Base-by-base conservation (phyloP, 805 yeast genomes). In the Hanseniaspora taiwanica region DNA sequence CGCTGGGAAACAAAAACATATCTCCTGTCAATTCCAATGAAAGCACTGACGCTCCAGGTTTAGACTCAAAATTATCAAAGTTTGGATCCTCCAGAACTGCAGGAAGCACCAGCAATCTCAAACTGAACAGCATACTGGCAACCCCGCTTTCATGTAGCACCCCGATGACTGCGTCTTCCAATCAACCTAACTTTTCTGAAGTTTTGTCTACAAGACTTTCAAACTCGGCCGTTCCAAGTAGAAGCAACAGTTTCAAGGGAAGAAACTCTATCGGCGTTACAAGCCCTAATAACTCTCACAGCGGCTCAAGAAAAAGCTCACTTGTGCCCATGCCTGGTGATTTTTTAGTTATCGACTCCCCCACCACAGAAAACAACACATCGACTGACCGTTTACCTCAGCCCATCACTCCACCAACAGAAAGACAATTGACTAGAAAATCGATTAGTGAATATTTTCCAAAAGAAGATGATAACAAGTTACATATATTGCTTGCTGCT, bases 401-500 rank as follows among this genome's bases (percentile, higher is more conserved):
- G 10, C 36, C 40, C 9, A n/a, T 29, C 7, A 16, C 21, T 21
- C n/a, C 41, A 12, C 21, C 33, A 21, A 16, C 23, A 14, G 18
- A 13, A 72, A 78, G 54, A 66, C 78, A 10, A 60, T 76, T 33
- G 69, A 74, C 16, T 60, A 74, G 18, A 76, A 75, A 12, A 1
- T 89, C 89, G 20, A 81, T 81, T 50, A 78, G 78, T 23, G 77
- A 81, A 47, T 81, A 75, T 55, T 65, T 82, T 43, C 72, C 74
- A 41, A 76, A 76, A 50, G 61, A 78, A n/a, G 91, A 84, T 55
- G 94, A 84, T 55, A 81, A 78, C 35, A 87, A 86, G 54, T 68
- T 84, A 42, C 98, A 91, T 58, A 78, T 91, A 35, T 65, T 91
- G 42, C 66, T 91, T 34, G 98, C 93, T 16, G 94, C 93, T 16